phyloP scores from a whole-genome alignment of 352 stramenopile species.

The Pythium oligandrum region DNA sequence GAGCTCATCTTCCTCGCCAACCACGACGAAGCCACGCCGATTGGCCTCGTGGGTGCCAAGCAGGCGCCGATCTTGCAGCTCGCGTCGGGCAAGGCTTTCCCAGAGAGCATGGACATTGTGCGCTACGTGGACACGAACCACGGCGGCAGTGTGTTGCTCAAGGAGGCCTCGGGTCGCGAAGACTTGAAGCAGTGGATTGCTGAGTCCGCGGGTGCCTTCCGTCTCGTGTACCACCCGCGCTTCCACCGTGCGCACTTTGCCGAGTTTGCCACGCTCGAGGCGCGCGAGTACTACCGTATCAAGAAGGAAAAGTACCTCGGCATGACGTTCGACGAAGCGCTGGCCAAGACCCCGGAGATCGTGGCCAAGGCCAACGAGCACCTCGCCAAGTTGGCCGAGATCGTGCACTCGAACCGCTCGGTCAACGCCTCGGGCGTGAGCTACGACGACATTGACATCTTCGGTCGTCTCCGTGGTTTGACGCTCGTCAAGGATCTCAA shows the following conservation, averaged over 20 bases:
- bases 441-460: conserved; percentile 57
- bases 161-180: conserved; percentile 26
- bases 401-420: conserved; percentile 36
- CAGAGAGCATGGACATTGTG: conserved; percentile 57
- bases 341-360: conserved; percentile 31
- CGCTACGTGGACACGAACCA: conserved; percentile 49
- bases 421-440: conserved; percentile 35
- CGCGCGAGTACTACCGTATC: conserved; percentile 46
- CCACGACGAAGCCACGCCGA: conserved; percentile 50
- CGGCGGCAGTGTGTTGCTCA: conserved; percentile 24
- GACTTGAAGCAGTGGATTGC: conserved; percentile 46
- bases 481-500: conserved; percentile 49
- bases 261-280: conserved; percentile 43
- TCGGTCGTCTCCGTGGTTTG: conserved; percentile 36
- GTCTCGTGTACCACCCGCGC: conserved; percentile 37
- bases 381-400: conserved; percentile 26
- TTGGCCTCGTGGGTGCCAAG: conserved; percentile 39
- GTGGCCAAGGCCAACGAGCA: conserved; percentile 35
- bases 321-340: conserved; percentile 29
- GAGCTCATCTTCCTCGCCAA: conserved; percentile 36
- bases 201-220: conserved; percentile 22
- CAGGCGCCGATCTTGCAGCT: conserved; percentile 44
- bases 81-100: conserved; percentile 33
- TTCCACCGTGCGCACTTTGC: conserved; percentile 37
- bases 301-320: conserved; percentile 57